These are phyloP conservation scores for Fusarium haematococcum DNA, from an alignment of 2,329 filamentous ascomycete species.

Conservation along the genomic window DNA sequence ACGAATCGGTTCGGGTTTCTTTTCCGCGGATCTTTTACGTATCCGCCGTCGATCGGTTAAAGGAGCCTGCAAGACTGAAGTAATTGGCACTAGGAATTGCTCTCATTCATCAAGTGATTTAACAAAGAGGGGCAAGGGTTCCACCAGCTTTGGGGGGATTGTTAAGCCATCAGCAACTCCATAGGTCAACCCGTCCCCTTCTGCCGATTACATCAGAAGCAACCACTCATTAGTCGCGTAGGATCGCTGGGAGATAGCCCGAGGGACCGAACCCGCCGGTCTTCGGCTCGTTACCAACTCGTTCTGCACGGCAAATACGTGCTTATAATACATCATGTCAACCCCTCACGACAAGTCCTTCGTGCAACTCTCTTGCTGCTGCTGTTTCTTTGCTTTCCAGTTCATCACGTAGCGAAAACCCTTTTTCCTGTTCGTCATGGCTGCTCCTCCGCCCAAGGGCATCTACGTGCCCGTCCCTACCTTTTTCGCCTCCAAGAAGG, in stretches of 20 bases:
- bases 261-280: slow-evolving; percentile 35
- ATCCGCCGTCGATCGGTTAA: not conserved
- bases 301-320: slow-evolving; percentile 4
- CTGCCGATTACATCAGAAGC: slow-evolving; percentile 20
- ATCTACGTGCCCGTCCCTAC: slow-evolving; percentile 73
- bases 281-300: slow-evolving; percentile 12
- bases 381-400: not conserved
- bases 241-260: slow-evolving; percentile 40
- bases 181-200: slow-evolving; percentile 18
- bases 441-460: slow-evolving; percentile 60
- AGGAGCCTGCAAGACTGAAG: not conserved
- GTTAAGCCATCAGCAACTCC: not conserved
- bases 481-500: slow-evolving; percentile 65
- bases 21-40: not conserved
- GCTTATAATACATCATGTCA: slow-evolving; percentile 38
- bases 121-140: slow-evolving; percentile 17
- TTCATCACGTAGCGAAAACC: not conserved
- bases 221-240: not conserved
- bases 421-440: slow-evolving; percentile 31
- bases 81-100: not conserved
- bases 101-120: not conserved
- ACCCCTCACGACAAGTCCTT: slow-evolving; percentile 22
- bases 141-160: slow-evolving; percentile 16
- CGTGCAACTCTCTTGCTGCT: not conserved
- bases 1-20: not conserved